These are phyloP conservation scores for Poteriospumella lacustris DNA, from an alignment of 108 stramenopile species.

Conservation along the genomic window DNA sequence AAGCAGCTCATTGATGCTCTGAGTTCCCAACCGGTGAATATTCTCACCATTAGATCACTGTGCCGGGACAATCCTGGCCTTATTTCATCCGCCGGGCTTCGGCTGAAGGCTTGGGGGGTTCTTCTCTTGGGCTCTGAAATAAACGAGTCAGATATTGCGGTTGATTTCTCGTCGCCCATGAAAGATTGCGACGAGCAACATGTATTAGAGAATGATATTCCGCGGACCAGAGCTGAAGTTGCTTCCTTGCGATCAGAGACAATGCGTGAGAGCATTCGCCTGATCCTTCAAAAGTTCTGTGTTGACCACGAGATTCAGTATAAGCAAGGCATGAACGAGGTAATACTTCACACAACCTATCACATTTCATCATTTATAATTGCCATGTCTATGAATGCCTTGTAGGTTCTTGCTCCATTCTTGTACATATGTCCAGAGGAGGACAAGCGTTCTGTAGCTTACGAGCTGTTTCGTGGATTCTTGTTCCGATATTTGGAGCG, in stretches of 20 bases:
- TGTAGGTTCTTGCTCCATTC: constrained; percentile 10
- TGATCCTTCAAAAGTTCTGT: constrained; percentile 16
- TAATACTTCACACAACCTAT: not conserved
- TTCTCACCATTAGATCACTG: not conserved
- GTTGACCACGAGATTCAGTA: constrained; percentile 17
- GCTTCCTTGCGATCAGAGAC: not conserved
- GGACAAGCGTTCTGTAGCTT: not conserved
- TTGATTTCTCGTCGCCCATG: not conserved
- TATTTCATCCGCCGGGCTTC: not conserved
- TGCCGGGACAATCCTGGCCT: constrained; percentile 22
- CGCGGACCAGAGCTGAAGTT: constrained; percentile 6
- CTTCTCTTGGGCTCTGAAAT: not conserved
- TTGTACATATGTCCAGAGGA: not conserved
- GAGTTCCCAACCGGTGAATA: not conserved
- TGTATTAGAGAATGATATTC: constrained; percentile 20
- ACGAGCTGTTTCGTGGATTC: constrained; percentile 4
- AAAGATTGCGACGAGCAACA: constrained; percentile 9
- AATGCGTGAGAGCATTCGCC: not conserved
- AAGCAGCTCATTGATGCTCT: not conserved
- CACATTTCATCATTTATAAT: not conserved
- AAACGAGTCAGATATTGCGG: not conserved
- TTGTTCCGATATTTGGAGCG: constrained; percentile 19
- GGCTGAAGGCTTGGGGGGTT: constrained; percentile 1
- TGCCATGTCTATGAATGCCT: not conserved
- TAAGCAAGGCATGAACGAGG: constrained; percentile 31